Base-by-base conservation (phyloP, 768 basidiomycete genomes). In the Mycena indigotica region DNA sequence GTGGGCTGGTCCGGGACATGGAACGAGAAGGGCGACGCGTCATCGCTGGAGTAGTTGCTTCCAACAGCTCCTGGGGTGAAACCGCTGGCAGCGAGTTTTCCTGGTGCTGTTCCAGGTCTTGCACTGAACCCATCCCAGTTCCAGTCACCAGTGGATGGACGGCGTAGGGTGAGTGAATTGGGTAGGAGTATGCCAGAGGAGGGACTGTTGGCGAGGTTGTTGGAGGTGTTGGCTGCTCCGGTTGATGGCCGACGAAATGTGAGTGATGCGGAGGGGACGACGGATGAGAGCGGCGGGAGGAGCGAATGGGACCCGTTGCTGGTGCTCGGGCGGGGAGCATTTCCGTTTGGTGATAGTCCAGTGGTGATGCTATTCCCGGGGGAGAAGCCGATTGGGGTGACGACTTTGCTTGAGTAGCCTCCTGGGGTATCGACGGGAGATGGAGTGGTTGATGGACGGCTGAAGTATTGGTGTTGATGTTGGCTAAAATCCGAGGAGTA, bases 31-130 rank as follows among this genome's bases (percentile, higher is more conserved):
- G 84, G 84, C 51, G 81, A 84, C 70, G 48, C 56, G 44, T 83
- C 83, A 70, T 73, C 52, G 10, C 19, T 41, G 45, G 38, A 56
- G 17, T 15, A 17, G 13, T 17, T 45, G 38, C 58, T 39, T 39
- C 32, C 52, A 17, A 26, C 53, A 32, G 41, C 52, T 28, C 29
- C 60, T 50, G 61, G 80, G 79, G 66, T 75, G 74, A 53, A 77
- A 77, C 77, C 64, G n/a, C n/a, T n/a, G 73, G 78, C 68, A 77
- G 78, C 81, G 80, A 82, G 81, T 69, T 84, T 79, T 65, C 85
- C 84, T 49, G 88, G 87, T 67, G 88, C 85, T 63, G 87, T 88
- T 56, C 84, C 86, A 67, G 87, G 87, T 65, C 87, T 81, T 76
- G 78, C 74, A 69, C 50, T 44, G 58, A 58, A 59, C 26, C 57